phyloP scores from a whole-genome alignment of 2,329 filamentous ascomycete genomes.

The Diplodia scrobiculata region DNA sequence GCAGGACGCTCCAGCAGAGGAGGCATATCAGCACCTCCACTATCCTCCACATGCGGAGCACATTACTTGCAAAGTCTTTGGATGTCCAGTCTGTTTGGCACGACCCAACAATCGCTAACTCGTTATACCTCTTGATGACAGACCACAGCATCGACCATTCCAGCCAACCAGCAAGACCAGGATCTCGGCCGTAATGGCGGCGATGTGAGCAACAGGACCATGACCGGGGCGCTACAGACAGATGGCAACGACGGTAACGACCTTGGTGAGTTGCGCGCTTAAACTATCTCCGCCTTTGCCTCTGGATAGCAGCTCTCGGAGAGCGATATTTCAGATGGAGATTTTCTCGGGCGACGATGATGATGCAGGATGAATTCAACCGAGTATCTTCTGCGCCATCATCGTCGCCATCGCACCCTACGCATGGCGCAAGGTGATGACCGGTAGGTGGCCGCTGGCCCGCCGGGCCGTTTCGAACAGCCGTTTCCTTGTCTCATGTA shows the following conservation, averaged over 20 bases:
- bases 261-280: constrained; percentile 29
- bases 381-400: neutral
- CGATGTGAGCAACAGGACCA: constrained; percentile 11
- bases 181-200: constrained; percentile 23
- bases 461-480: constrained; percentile 2
- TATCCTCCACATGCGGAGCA: constrained; percentile 8
- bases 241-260: constrained; percentile 22
- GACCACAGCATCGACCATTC: constrained; percentile 21
- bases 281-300: neutral
- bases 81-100: constrained; percentile 12
- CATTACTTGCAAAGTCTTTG: constrained; percentile 27
- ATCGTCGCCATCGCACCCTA: neutral
- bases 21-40: constrained; percentile 20
- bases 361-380: neutral
- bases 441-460: constrained; percentile 13
- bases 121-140: neutral
- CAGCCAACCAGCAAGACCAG: constrained; percentile 24
- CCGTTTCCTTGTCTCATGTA: constrained; percentile 10
- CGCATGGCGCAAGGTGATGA: constrained; percentile 23
- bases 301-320: neutral
- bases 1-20: constrained; percentile 1
- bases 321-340: neutral
- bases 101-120: constrained; percentile 11
- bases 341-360: neutral
- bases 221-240: constrained; percentile 28